A percentile compares a stretch with the other conserved stretches of the same genome.
Evolutionary conservation across 202 grass and related monocot genomes (phyloP).

Genomic region (Panicum hallii): DNA sequence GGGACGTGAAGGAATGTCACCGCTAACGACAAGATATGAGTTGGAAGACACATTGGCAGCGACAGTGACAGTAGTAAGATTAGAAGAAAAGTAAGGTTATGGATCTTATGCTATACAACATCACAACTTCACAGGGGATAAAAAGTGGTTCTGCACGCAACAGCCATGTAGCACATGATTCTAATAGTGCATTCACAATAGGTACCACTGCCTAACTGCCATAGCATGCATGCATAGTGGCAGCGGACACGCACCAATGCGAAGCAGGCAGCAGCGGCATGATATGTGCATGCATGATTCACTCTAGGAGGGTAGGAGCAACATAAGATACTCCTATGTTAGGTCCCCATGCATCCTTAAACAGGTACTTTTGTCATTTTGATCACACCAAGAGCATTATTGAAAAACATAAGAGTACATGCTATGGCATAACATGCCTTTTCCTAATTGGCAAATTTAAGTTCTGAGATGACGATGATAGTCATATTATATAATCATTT

Average conservation of each 20-base stretch:
- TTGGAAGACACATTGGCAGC: not conserved
- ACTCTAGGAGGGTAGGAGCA: not conserved
- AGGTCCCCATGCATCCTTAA: conserved; percentile 29
- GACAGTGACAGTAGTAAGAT: not conserved
- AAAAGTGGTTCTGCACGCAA: not conserved
- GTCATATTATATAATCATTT: too few species aligned
- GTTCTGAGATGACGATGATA: too few species aligned
- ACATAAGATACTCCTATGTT: not conserved
- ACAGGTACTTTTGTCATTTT: not conserved
- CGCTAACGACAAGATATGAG: not conserved
- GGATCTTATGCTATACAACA: not conserved
- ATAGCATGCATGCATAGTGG: conserved; percentile 42
- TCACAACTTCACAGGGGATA: conserved; percentile 9
- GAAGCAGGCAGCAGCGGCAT: not conserved
- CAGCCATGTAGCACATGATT: conserved; percentile 26
- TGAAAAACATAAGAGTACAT: not conserved
- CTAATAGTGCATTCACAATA: not conserved
- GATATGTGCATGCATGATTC: conserved; percentile 25
- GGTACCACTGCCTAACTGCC: not conserved
- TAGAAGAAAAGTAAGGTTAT: not conserved
- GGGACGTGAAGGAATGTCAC: not conserved
- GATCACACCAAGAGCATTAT: not conserved
- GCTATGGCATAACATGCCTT: not conserved
- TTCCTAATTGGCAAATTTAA: not conserved
- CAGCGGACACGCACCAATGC: conserved; percentile 14